Percentiles rank a stretch among this genome's conserved stretches.
Evolutionary conservation across 257 asterid species (phyloP).

Genomic region (Solanum gandarillasii): DNA sequence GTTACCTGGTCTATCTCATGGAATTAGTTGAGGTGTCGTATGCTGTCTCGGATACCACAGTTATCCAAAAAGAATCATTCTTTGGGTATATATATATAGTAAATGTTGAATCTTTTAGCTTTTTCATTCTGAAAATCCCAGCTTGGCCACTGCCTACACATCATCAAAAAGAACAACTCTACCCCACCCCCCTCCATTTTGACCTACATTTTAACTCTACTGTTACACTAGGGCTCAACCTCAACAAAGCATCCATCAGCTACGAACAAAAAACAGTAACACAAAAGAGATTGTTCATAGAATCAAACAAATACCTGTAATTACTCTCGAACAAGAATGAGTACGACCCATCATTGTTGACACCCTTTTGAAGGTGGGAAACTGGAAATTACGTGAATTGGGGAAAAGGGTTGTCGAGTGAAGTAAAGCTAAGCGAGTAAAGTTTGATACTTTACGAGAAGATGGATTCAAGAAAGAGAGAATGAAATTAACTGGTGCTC

Average conservation of each 20-base stretch:
- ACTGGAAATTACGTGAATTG: conserved; percentile 1
- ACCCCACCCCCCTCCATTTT: neutral
- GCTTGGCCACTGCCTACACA: neutral
- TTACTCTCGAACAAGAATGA: conserved; percentile 9
- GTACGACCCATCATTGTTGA: conserved; percentile 14
- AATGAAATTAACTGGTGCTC: conserved; percentile 15
- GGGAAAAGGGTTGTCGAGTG: neutral
- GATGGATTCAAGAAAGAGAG: conserved; percentile 6
- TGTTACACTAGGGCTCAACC: neutral
- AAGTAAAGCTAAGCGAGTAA: neutral
- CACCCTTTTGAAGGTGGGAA: conserved; percentile 8
- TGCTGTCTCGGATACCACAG: accelerated
- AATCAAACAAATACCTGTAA: conserved; percentile 24
- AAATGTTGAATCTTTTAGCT: neutral
- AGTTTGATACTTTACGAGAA: neutral
- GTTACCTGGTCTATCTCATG: neutral
- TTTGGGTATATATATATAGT: neutral
- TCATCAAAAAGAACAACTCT: neutral
- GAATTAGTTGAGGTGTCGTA: neutral
- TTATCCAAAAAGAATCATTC: neutral
- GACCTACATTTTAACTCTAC: neutral
- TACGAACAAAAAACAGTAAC: neutral
- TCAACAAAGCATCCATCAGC: neutral
- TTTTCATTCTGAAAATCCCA: neutral
- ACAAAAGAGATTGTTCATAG: neutral